phyloP scores from a whole-genome alignment of 768 basidiomycete genomes.

The Panellus pusillus region DNA sequence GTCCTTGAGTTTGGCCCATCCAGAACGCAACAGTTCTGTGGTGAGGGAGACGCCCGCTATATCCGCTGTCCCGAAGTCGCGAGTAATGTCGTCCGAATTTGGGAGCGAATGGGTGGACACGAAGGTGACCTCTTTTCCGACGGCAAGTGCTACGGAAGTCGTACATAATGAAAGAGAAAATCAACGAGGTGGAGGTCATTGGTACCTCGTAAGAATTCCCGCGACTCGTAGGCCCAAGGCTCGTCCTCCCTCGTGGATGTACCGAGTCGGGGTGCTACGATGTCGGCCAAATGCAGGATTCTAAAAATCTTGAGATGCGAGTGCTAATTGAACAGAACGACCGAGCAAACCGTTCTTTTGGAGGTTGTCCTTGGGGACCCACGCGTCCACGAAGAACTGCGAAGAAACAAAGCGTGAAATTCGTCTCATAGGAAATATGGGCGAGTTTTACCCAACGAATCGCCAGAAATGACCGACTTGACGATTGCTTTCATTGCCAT shows the following conservation, averaged over 20 bases:
- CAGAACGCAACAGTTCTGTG: slow-evolving; percentile 75
- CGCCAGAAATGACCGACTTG: slow-evolving; percentile 86
- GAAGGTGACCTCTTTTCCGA: slow-evolving; percentile 91
- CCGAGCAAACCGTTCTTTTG: slow-evolving; percentile 76
- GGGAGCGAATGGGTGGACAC: slow-evolving; percentile 78
- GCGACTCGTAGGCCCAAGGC: slow-evolving; percentile 91
- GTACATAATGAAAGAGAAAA: neutral
- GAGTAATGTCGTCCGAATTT: slow-evolving; percentile 69
- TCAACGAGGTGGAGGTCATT: neutral
- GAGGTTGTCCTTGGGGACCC: slow-evolving; percentile 80
- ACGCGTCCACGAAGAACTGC: slow-evolving; percentile 70
- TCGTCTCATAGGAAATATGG: neutral
- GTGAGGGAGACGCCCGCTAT: slow-evolving; percentile 72
- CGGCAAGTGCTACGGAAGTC: slow-evolving; percentile 48
- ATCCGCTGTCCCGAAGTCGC: slow-evolving; percentile 79
- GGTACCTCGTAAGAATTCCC: slow-evolving; percentile 77
- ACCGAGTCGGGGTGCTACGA: slow-evolving; percentile 83
- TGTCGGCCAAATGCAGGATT: slow-evolving; percentile 85
- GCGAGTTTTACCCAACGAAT: slow-evolving; percentile 44
- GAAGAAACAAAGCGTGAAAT: neutral
- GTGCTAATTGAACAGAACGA: too few species aligned
- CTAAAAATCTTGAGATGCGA: slow-evolving; percentile 38
- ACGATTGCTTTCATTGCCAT: slow-evolving; percentile 79
- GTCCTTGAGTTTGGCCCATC: slow-evolving; percentile 95
- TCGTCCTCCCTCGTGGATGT: slow-evolving; percentile 86